Base-by-base conservation (phyloP, 352 stramenopile genomes). In the Phytophthora chlamydospora region DNA sequence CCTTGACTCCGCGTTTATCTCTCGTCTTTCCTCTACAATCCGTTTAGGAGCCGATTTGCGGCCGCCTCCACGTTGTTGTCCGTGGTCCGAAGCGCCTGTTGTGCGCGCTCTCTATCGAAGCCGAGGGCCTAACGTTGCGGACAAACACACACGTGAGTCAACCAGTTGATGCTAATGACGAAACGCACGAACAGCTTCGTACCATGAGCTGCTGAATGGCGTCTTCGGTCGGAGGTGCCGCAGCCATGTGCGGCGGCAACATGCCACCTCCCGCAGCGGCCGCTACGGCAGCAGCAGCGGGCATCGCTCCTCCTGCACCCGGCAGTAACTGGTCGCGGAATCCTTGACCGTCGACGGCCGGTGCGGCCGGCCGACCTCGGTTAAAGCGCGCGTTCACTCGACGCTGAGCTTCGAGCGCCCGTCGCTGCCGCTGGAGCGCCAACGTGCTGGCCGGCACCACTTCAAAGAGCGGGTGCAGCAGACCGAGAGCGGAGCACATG, bases 31-130 rank as follows among this genome's bases (percentile, higher is more conserved):
- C 47, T 74, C 60, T 77, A 77, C 66, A 91, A 55, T 42, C 76
- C 83, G 51, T 96, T 96, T 41, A 95, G 51, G 11, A 95, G 58
- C 2, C 84, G 84, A 71, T 95, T 95, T 45, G 87, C 87, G 1
- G 87, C 87, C 7, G 83, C 85, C 68, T 96, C 85, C n/a, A 96
- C 83, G 47, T 96, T 96, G 71, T 94, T 94, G 57, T 89, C 72
- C 9, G 83, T 85, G 10, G 77, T 71, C 53, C 86, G 85, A 54
- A 96, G 72, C 19, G 87, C 87, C 16, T 71, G 73, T n/a, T 93
- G 71, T 17, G 84, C 74, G 29, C 73, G 81, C 43, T 90, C 83
- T 33, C 83, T 79, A 38, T 92, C 81, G 44, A 92, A 92, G 5
- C 83, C 83, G 10, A 92, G 72, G 9, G 79, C 79, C 82, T 89